Evolutionary conservation across 179 eudicot species (phyloP).

Genomic region (Nepenthes alata): DNA sequence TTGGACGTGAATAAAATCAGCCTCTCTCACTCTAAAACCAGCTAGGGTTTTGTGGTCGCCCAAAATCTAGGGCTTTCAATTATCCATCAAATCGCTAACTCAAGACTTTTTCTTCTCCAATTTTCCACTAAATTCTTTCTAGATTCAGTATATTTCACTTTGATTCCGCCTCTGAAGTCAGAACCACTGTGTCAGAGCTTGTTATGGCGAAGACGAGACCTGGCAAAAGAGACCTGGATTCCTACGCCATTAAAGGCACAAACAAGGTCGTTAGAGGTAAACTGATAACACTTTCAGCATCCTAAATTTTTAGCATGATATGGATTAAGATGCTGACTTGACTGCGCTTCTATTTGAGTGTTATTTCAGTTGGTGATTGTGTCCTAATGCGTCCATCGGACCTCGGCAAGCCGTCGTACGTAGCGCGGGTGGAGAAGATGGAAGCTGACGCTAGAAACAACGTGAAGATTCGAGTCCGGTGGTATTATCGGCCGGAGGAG

Average conservation of each 20-base stretch:
- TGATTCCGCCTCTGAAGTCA: too few relatives aligned
- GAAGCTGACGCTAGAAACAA: slow-evolving; percentile 57
- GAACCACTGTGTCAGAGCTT: too few relatives aligned
- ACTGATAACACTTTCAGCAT: neutral
- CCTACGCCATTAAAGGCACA: slow-evolving; percentile 94
- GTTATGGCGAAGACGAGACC: slow-evolving; percentile 95
- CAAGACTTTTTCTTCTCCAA: too few relatives aligned
- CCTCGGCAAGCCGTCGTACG: slow-evolving; percentile 49
- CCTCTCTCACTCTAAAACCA: neutral
- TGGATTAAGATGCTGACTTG: too few relatives aligned
- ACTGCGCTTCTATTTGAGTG: too few relatives aligned
- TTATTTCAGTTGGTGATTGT: slow-evolving; percentile 9
- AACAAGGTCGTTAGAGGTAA: slow-evolving; percentile 81
- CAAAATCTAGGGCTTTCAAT: slow-evolving; percentile 13
- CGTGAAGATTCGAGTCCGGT: slow-evolving; percentile 22
- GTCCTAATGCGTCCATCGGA: slow-evolving; percentile 60
- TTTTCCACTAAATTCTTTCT: neutral
- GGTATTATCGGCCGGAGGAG: slow-evolving; percentile 57
- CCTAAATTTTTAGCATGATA: neutral
- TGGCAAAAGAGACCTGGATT: slow-evolving; percentile 78
- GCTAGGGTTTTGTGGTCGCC: slow-evolving; percentile 25
- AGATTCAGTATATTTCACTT: too few relatives aligned
- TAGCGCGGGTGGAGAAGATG: slow-evolving; percentile 56
- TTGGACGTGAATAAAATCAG: too few relatives aligned
- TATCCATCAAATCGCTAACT: neutral